Conservation (phyloP, 805 yeast genomes). For the Saccharomyces eubayanus region DNA sequence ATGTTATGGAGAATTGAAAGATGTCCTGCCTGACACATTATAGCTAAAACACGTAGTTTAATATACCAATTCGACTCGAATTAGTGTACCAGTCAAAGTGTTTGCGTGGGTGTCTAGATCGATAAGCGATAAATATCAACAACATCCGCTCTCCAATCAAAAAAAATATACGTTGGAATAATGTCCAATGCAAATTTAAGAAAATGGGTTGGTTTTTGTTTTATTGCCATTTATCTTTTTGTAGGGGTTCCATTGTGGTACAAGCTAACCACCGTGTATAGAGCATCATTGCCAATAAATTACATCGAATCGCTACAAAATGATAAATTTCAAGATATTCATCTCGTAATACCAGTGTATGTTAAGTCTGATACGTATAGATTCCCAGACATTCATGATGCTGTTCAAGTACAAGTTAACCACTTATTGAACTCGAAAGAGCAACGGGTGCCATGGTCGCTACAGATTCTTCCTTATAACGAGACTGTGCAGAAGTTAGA, state of each 20-base stretch:
- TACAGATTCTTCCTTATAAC: constrained; percentile 21
- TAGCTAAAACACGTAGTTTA: neutral
- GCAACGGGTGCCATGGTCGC: constrained; percentile 32
- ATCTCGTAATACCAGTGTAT: constrained; percentile 37
- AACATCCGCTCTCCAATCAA: neutral
- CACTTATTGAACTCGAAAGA: constrained; percentile 27
- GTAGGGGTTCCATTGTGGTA: constrained; percentile 38
- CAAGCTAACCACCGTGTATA: constrained; percentile 34
- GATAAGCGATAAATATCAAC: neutral
- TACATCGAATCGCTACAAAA: constrained; percentile 32
- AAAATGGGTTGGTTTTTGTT: constrained; percentile 17
- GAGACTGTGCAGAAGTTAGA: constrained; percentile 9
- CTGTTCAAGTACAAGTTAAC: constrained; percentile 41
- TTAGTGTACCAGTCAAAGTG: neutral
- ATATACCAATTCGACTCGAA: neutral
- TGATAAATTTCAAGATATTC: constrained; percentile 37
- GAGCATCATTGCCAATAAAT: constrained; percentile 34
- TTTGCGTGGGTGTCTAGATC: neutral
- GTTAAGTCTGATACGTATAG: constrained; percentile 37
- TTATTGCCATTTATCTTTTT: constrained; percentile 25
- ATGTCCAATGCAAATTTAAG: constrained; percentile 10
- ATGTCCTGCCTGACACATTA: neutral
- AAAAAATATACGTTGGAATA: neutral
- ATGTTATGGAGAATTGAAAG: neutral
- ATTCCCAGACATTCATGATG: constrained; percentile 62